Evolutionary conservation across 169 alveolate genomes (phyloP).

Genomic region (Plasmodium knowlesi): DNA sequence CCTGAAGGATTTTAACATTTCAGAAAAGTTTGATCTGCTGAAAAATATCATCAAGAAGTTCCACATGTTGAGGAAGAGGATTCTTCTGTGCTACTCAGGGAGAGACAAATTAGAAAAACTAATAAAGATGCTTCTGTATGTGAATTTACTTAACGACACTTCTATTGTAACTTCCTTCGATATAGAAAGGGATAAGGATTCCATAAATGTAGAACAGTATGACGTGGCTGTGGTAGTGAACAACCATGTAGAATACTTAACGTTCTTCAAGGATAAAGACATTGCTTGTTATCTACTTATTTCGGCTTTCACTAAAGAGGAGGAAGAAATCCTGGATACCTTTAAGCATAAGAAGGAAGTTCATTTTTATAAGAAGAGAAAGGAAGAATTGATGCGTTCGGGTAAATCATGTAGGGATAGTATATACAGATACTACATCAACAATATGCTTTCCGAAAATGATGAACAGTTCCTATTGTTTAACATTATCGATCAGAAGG

Average conservation of each 20-base stretch:
- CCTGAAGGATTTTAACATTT: conserved; percentile 65
- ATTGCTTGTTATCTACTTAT: conserved; percentile 19
- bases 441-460: conserved; percentile 51
- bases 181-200: not conserved
- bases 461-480: conserved; percentile 67
- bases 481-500: conserved; percentile 54
- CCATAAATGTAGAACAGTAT: not conserved
- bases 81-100: conserved; percentile 62
- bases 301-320: conserved; percentile 49
- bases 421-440: conserved; percentile 54
- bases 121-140: conserved; percentile 20
- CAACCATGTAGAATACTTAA: conserved; percentile 19
- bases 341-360: conserved; percentile 19
- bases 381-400: not conserved
- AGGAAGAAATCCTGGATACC: not conserved
- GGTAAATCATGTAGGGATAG: conserved; percentile 1
- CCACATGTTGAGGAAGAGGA: conserved; percentile 25
- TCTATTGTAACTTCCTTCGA: not conserved
- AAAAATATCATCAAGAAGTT: conserved; percentile 55
- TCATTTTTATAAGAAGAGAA: conserved; percentile 30
- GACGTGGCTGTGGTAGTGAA: conserved; percentile 49
- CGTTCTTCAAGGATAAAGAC: not conserved
- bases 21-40: conserved; percentile 65
- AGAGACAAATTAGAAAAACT: conserved; percentile 45
- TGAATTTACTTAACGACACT: not conserved